phyloP scores from a whole-genome alignment of 2,329 filamentous ascomycete genomes.

The Colletotrichum agaves region DNA sequence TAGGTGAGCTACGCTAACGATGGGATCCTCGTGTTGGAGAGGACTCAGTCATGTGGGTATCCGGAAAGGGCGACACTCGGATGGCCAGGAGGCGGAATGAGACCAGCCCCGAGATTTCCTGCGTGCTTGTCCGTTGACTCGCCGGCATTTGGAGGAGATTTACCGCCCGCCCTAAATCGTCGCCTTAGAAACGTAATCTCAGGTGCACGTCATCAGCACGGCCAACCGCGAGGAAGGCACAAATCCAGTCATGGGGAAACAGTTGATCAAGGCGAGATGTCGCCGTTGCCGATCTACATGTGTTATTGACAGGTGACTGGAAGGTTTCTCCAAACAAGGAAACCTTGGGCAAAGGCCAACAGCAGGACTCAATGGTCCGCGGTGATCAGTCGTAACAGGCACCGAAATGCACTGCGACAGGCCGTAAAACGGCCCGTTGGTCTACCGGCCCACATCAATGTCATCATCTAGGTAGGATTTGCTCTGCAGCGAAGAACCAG shows the following conservation, averaged over 20 bases:
- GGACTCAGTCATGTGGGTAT: conserved; percentile 13
- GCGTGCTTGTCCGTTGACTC: neutral
- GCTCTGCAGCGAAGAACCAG: neutral
- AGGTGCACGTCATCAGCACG: neutral
- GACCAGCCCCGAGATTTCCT: neutral
- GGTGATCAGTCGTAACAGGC: neutral
- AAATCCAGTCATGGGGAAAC: neutral
- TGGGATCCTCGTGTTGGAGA: conserved; percentile 7
- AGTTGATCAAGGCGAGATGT: neutral
- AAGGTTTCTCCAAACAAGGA: neutral
- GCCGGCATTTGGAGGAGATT: neutral
- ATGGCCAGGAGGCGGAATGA: neutral
- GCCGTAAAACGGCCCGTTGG: neutral
- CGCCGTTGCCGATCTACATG: conserved; percentile 7
- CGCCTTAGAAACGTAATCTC: neutral
- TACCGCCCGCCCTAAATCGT: neutral
- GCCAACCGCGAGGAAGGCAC: neutral
- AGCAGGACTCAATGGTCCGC: neutral
- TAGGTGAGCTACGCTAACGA: neutral
- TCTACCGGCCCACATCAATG: too few relatives aligned
- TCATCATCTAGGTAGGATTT: neutral
- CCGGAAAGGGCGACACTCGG: conserved; percentile 10
- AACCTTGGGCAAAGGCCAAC: neutral
- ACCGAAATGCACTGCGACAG: neutral
- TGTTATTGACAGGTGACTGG: conserved; percentile 13